Percentiles rank a stretch among this genome's conserved stretches.
These are phyloP conservation scores for Pichia sp. DNA, from an alignment of 1,139 yeast genomes.

Conservation along the genomic window DNA sequence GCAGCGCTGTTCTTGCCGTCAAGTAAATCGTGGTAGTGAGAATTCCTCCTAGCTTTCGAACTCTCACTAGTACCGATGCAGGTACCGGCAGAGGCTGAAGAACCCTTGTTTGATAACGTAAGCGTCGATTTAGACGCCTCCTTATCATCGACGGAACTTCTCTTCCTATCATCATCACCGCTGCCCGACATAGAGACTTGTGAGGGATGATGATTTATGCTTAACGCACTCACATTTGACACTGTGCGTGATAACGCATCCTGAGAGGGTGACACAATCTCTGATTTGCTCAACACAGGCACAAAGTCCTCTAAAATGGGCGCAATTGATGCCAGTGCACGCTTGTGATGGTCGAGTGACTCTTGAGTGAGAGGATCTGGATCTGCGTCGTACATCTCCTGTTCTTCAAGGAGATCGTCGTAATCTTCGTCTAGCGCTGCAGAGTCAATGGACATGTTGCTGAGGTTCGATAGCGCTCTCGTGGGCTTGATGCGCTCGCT, in stretches of 20 bases:
- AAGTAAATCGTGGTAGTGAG: no score
- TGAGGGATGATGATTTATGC: conserved; percentile 22
- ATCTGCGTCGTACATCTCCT: conserved; percentile 15
- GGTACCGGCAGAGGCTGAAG: no score
- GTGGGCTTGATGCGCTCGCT: conserved; percentile 1
- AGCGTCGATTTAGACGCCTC: neutral
- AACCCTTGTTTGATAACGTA: no score
- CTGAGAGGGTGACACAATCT: conserved; percentile 27
- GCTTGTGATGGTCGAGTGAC: conserved; percentile 30
- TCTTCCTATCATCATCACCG: neutral
- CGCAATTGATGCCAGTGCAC: conserved; percentile 71
- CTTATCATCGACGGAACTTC: neutral
- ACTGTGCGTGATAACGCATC: conserved; percentile 26
- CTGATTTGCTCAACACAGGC: conserved; percentile 54
- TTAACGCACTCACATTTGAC: conserved; percentile 27
- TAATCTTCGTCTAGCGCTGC: conserved; percentile 11
- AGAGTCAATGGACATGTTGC: conserved; percentile 18
- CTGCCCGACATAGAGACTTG: conserved; percentile 4
- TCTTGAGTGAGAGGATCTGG: conserved; percentile 25
- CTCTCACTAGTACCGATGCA: no score
- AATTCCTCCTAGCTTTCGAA: no score
- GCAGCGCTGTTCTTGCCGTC: no score
- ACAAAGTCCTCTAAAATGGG: conserved; percentile 64
- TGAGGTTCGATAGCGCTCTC: conserved; percentile 17
- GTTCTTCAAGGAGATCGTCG: conserved; percentile 13